A percentile compares a stretch with the other conserved stretches of the same genome.
Conservation (phyloP, 306 rosid genomes). For the Inga oerstediana region DNA sequence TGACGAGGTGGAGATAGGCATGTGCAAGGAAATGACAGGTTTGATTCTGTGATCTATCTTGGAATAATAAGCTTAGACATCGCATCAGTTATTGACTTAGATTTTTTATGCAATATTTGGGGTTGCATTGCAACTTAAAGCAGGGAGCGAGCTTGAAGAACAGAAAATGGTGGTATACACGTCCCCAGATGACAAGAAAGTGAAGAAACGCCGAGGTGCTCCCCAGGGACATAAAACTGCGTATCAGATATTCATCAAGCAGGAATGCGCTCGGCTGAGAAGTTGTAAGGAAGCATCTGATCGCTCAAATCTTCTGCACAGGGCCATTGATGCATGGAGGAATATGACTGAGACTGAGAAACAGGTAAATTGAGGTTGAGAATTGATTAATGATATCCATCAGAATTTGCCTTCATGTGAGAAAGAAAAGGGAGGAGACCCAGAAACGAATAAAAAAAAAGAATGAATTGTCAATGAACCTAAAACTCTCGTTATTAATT, state of each 20-base stretch:
- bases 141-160: conserved; percentile 15
- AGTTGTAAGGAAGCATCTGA: neutral
- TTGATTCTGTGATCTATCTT: neutral
- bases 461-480: neutral
- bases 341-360: conserved; percentile 41
- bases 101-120: conserved; percentile 18
- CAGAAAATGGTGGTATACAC: conserved; percentile 17
- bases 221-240: conserved; percentile 26
- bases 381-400: neutral
- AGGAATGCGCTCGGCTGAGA: conserved; percentile 48
- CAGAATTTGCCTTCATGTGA: neutral
- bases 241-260: conserved; percentile 48
- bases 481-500: neutral
- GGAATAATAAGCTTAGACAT: neutral
- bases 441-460: neutral
- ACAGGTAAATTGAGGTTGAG: conserved; percentile 35
- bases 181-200: conserved; percentile 24
- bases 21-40: conserved; percentile 37
- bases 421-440: neutral
- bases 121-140: conserved; percentile 20
- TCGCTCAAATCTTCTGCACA: neutral
- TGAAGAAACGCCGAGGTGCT: conserved; percentile 33
- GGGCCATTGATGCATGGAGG: conserved; percentile 45
- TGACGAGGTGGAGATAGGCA: neutral
- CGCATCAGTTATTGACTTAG: neutral